Conservation (phyloP, 768 basidiomycete genomes). For the Royoungia palumana region DNA sequence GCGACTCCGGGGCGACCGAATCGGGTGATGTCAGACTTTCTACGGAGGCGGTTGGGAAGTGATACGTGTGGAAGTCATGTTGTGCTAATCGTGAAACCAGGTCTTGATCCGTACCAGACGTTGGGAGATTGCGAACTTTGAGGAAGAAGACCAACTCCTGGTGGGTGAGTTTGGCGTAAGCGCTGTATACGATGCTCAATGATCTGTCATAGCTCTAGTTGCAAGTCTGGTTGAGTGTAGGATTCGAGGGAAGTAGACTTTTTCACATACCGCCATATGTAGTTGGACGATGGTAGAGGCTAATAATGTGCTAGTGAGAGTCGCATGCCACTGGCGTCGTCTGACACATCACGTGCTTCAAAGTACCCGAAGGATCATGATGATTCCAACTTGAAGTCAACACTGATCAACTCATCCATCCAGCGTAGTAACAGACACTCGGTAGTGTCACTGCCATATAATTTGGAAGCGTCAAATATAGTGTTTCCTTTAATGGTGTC, state of each 20-base stretch:
- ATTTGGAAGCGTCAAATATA: too few species aligned
- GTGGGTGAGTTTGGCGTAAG: conserved; percentile 65
- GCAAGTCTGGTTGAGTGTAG: conserved; percentile 18
- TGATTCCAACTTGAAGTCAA: too few species aligned
- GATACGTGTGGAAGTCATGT: conserved; percentile 72
- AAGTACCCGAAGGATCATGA: too few species aligned
- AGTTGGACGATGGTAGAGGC: background rate
- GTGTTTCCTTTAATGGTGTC: too few species aligned
- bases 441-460: too few species aligned
- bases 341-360: too few species aligned
- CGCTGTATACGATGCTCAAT: conserved; percentile 52
- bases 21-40: conserved; percentile 28
- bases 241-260: background rate
- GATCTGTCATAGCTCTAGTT: conserved; percentile 26
- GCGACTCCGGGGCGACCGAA: conserved; percentile 22
- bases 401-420: too few species aligned
- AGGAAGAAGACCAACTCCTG: conserved; percentile 74
- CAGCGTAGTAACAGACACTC: too few species aligned
- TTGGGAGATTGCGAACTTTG: conserved; percentile 67
- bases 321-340: background rate
- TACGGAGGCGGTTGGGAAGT: conserved; percentile 41
- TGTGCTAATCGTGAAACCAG: conserved; percentile 71
- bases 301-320: conserved; percentile 9
- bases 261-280: conserved; percentile 41
- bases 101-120: conserved; percentile 56